phyloP scores from a whole-genome alignment of 2,329 filamentous ascomycete genomes.

The Fusarium drepaniforme region DNA sequence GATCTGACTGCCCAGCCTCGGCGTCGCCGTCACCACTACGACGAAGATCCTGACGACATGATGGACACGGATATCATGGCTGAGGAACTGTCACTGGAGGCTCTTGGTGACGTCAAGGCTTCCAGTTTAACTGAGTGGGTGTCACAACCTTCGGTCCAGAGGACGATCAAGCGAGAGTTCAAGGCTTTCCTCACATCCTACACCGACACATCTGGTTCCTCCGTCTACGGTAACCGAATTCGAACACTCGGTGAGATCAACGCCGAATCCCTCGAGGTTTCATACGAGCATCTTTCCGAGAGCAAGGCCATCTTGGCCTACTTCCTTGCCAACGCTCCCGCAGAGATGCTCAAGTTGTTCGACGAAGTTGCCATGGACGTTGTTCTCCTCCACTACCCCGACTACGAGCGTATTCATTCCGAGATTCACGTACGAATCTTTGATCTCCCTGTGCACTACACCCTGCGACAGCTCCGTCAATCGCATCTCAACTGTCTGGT shows the following conservation, averaged over 20 bases:
- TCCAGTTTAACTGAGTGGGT: conserved; percentile 96
- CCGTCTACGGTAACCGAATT: conserved; percentile 95
- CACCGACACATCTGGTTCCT: conserved; percentile 88
- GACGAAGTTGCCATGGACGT: conserved; percentile 98
- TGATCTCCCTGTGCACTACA: conserved; percentile 94
- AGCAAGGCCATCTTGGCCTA: conserved; percentile 95
- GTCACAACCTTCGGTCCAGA: conserved; percentile 87
- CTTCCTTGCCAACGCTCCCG: conserved; percentile 94
- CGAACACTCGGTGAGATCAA: conserved; percentile 97
- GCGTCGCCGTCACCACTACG: conserved; percentile 88
- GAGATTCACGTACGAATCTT: conserved; percentile 98
- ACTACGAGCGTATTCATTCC: conserved; percentile 97
- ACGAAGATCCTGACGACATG: conserved; percentile 93
- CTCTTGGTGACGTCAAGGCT: conserved; percentile 92
- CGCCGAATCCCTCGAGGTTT: conserved; percentile 95
- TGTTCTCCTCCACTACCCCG: conserved; percentile 93
- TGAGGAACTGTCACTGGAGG: conserved; percentile 92
- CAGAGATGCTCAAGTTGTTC: conserved; percentile 96
- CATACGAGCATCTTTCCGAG: conserved; percentile 90
- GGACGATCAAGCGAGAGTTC: conserved; percentile 96
- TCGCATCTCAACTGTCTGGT: conserved; percentile 96
- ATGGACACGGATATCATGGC: conserved; percentile 96
- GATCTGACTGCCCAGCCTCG: conserved; percentile 89
- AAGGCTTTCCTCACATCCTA: conserved; percentile 97
- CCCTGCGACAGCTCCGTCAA: conserved; percentile 93